Evolutionary conservation across 257 asterid species (phyloP), one percentile per base, ranked within the genome.

Genomic region (Anisodus tanguticus): DNA sequence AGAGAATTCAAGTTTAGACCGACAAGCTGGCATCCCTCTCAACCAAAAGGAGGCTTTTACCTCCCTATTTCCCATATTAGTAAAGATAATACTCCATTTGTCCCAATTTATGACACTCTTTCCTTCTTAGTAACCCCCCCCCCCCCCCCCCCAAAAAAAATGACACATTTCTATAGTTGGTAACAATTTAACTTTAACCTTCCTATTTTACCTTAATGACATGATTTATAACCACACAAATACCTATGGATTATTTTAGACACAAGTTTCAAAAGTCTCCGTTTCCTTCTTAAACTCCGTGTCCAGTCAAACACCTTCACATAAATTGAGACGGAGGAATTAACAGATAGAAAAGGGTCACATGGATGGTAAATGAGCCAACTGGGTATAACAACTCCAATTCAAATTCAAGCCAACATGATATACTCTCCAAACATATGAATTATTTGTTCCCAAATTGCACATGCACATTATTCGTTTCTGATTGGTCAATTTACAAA

Each of bases 1-100:
- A 47, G 43, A 74, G 5, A 74, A 74, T 74, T 47, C 80, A 76
- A 76, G 81, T 51, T 76, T 26, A 51, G 22, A 76, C 81, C 47
- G 13, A 76, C 22, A 12, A 12, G 45, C 3, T 76, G 43, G 9
- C 62, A 2, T 51, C 45, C 68, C 47, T 47, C 80, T 72, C 80
- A 22, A 72, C 80, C 41, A 72, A 72, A 47, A 74, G 58, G 49
- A 74, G 80, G 43, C 12, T 11, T 22, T 51, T 41, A 12, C 43
- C 19, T 6, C 17, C 11, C 43, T 49, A 74, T 45, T 9, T 71
- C 79, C 79, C 79, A 71, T 71, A 45, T 41, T n/a, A 43, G 31
- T 49, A 45, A 43, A 45, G 79, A 43, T 70, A 71, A 17, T 71
- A 31, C 35, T 31, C 35, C 35, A 1, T 31, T 31, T 31, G 35